Base-by-base conservation (phyloP, 257 asterid genomes). In the Primulina tabacum region DNA sequence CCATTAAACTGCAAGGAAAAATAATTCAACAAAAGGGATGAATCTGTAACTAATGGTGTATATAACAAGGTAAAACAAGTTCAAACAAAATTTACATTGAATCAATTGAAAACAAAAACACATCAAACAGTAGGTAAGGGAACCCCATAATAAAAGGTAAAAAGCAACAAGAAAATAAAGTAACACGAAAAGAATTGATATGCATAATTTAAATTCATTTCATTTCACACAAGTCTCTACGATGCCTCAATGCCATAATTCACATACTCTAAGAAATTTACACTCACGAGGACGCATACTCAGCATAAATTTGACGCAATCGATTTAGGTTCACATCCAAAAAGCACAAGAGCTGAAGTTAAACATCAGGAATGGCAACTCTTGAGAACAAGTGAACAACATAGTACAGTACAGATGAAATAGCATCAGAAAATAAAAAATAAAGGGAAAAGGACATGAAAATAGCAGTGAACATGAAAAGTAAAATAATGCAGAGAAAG, bases 1-100 rank as follows among this genome's bases (percentile, higher is more conserved):
- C 98, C 98, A 62, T 73, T 83, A 77, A 92, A 86, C 98, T 92
- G 92, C 53, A 74, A 75, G 77, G 75, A 37, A 11, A 67, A 79
- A 66, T 61, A 30, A 61, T 57, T 34, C 66, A 73, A 67, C 64
- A 53, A 61, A 38, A 58, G 57, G 71, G 40, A 60, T 60, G 63
- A 53, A 58, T 55, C 60, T 37, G 71, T 67, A 67, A 21, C 61
- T 68, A 11, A 60, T 65, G 62, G 43, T 33, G 58, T 69, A 56
- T 34, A 21, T 24, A 72, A 34, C 35, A 20, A 75, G 57, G 65
- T 47, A 60, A 65, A 29, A 43, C 59, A 64, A 10, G 29, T 58
- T 34, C 26, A 68, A 40, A 67, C n/a, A 28, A 5, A 63, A 32
- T 21, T 7, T 71, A 55, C 58, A 35, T 29, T 5, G 14, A 55